These are phyloP conservation scores for Strigomonas oncopelti DNA, from an alignment of 208 protist species.

Conservation along the genomic window DNA sequence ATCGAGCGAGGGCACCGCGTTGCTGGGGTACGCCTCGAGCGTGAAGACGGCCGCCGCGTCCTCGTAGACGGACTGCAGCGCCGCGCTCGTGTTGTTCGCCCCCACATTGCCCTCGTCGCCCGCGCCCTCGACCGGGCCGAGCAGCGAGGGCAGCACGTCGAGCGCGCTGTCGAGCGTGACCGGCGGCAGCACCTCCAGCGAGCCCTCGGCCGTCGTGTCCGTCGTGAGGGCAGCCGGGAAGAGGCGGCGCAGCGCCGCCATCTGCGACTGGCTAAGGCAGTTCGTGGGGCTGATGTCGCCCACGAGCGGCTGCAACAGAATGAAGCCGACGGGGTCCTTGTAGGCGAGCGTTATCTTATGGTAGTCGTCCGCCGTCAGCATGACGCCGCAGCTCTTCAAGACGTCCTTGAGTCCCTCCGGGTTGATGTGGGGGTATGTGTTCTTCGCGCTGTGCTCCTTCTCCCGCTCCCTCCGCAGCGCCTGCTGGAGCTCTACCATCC, in stretches of 20 bases:
- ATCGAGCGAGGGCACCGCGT: slow-evolving; percentile 24
- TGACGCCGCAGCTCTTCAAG: slow-evolving; percentile 47
- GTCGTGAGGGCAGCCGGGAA: background rate
- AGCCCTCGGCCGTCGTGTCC: background rate
- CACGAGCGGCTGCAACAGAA: slow-evolving; percentile 44
- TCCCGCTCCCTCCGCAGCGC: slow-evolving; percentile 29
- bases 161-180: slow-evolving; percentile 32
- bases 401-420: slow-evolving; percentile 66
- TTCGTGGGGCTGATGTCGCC: slow-evolving; percentile 20
- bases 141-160: slow-evolving; percentile 19
- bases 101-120: slow-evolving; percentile 18
- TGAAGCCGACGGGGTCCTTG: slow-evolving; percentile 74
- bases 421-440: slow-evolving; percentile 27
- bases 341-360: slow-evolving; percentile 46
- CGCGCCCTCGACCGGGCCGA: slow-evolving; percentile 17
- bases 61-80: slow-evolving; percentile 40
- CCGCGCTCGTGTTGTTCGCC: slow-evolving; percentile 20
- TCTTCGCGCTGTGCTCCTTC: slow-evolving; percentile 11
- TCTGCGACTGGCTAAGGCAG: background rate
- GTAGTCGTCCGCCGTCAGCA: slow-evolving; percentile 57
- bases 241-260: slow-evolving; percentile 1
- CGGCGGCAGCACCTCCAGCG: slow-evolving; percentile 8
- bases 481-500: slow-evolving; percentile 50
- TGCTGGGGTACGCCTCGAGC: slow-evolving; percentile 31
- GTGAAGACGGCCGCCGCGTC: slow-evolving; percentile 42